These are phyloP conservation scores for Zea luxurians DNA, from an alignment of 176 grass and related monocot genomes.

Conservation along the genomic window DNA sequence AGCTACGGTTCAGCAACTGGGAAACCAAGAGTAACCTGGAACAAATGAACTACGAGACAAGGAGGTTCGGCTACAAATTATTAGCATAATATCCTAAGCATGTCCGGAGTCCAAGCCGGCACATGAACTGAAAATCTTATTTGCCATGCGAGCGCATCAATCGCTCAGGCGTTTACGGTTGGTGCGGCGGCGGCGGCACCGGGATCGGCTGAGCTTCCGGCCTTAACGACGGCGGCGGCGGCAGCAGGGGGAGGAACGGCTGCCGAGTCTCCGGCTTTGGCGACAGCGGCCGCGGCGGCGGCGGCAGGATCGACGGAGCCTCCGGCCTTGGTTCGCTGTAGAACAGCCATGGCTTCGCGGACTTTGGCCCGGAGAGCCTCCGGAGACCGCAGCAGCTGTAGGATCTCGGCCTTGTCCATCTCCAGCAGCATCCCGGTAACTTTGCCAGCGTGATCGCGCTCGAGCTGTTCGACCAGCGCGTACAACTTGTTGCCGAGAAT, in stretches of 20 bases:
- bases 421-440: constrained; percentile 67
- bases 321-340: neutral
- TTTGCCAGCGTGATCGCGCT: constrained; percentile 33
- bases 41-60: neutral
- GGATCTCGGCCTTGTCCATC: constrained; percentile 50
- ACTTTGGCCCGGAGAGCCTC: constrained; percentile 45
- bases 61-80: neutral
- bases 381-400: constrained; percentile 47
- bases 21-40: neutral
- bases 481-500: constrained; percentile 52
- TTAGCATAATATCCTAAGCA: neutral
- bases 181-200: neutral
- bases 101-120: neutral
- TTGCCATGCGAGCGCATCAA: neutral
- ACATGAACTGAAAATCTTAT: neutral
- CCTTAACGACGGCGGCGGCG: neutral
- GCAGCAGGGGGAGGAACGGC: neutral
- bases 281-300: too few species aligned
- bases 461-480: constrained; percentile 34
- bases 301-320: too few species aligned
- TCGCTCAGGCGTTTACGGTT: constrained; percentile 1
- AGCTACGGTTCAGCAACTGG: neutral
- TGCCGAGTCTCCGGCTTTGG: neutral
- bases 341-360: constrained; percentile 37
- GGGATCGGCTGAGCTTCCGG: neutral